These are phyloP conservation scores for Ophiostoma sp. DNA, from an alignment of 2,329 filamentous ascomycete species.

Conservation along the genomic window DNA sequence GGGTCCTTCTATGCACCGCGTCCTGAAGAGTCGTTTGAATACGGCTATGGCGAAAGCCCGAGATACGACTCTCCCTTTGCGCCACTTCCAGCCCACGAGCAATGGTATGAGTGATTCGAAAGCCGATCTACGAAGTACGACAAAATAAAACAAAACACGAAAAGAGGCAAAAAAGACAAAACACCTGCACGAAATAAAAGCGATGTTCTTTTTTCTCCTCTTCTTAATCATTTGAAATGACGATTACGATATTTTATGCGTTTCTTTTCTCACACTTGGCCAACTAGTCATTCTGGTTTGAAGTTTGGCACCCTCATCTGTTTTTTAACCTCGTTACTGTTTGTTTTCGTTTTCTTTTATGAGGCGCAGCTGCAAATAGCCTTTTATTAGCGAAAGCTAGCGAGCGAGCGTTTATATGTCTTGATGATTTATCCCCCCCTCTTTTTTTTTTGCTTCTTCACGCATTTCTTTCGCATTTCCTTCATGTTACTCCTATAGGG, in stretches of 20 bases:
- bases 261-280: neutral
- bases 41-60: slow-evolving; percentile 29
- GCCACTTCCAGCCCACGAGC: neutral
- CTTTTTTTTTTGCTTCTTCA: neutral
- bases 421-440: neutral
- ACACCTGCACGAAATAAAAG: neutral
- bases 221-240: neutral
- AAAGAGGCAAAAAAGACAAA: neutral
- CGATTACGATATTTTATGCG: slow-evolving; percentile 14
- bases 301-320: neutral
- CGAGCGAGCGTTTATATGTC: slow-evolving; percentile 11
- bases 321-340: neutral
- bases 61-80: slow-evolving; percentile 26
- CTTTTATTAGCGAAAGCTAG: slow-evolving; percentile 10
- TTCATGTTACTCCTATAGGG: neutral
- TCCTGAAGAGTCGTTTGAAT: slow-evolving; percentile 27
- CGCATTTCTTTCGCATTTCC: neutral
- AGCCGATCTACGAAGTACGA: neutral
- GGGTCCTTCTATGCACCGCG: slow-evolving; percentile 44
- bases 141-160: neutral
- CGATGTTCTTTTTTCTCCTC: neutral
- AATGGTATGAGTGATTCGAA: neutral
- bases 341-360: neutral
- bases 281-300: neutral
- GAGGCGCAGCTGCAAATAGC: neutral